Evolutionary conservation across 2,329 filamentous ascomycete genomes (phyloP), one percentile per base, ranked within the genome.

Genomic region (Escovopsis sp.): DNA sequence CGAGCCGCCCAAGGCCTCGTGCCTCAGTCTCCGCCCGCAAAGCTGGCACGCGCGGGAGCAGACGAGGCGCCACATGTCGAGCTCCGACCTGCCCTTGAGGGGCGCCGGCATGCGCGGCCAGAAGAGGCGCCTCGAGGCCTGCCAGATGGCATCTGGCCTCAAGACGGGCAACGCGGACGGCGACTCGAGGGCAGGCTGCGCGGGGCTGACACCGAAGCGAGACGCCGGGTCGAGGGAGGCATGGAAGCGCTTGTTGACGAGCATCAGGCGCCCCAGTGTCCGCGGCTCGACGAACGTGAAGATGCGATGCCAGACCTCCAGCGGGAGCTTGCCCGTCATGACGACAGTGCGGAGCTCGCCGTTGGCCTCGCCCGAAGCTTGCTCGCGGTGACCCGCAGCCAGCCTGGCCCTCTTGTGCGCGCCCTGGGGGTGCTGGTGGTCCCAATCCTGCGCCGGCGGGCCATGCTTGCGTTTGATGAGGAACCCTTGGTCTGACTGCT

Each of bases 21-120:
- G 13, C 18, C 35, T 19, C 42, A 49, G 53, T 34, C 43, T 46
- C 41, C 62, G 70, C 36, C 57, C 60, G 55, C 84, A 90, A 44
- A 76, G 72, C 48, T 87, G 76, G 53, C 84, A 92, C 36, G 51
- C 56, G 21, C 50, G 60, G 33, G 71, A 68, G 53, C 72, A 76
- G 26, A 74, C 64, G 34, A 90, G 60, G 48, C 70, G 71, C 71
- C 83, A 85, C 80, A 87, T 87, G 29, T 78, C 70, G 43, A 82
- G 61, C 54, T 90, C 83, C 29, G 71, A 70, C 50, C 68, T 70
- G 39, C 65, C 68, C 35, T 62, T 59, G 34, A 88, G 62, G 19
- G 82, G 82, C 37, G 66, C 65, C 32, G 83, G 83, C 61, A 86
- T 72, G 44, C 68, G 68, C 18, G 72, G 72, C 59, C 72, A 71